Base-by-base conservation (phyloP, 192 early-diverging fungal species). In the Coemansia erecta region DNA sequence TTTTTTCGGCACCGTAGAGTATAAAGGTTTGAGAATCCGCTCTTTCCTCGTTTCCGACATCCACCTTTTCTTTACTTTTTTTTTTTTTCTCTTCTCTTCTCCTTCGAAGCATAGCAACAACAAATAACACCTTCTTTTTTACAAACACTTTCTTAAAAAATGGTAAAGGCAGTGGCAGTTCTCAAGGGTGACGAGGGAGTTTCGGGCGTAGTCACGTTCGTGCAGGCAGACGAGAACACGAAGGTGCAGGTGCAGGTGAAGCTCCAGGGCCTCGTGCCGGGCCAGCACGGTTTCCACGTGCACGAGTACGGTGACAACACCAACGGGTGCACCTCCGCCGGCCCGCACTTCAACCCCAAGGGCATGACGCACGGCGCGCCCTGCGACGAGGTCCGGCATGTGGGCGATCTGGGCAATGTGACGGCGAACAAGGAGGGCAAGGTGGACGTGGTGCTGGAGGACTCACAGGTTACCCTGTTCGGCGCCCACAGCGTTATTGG, bases 391-490 rank as follows among this genome's bases (percentile, higher is more conserved):
- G 56, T 81, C 26, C 89, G 92, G 51, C 94, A 97, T 81, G 85
- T 86, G 24, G 94, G 94, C 62, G 94, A 97, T 75, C 85, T 97
- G 53, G 94, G 94, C 65, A 96, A 96, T 81, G 61, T 96, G 45
- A 64, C 39, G 18, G 87, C 83, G 21, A 66, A 73, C 13, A 65
- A 65, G 12, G 58, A 84, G 51, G 89, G 92, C 44, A 72, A 64
- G 54, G 87, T 83, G 52, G 68, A 68, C 37, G 49, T 83, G 31
- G 77, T 80, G 40, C 64, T 80, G 53, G 53, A 68, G 46, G 92
- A 94, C 68, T 52, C 50, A 14, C 82, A 85, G 60, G 63, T 96
- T 68, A 82, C 84, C 53, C 84, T 94, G 60, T 83, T 85, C 68
- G 94, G 92, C 73, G 68, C 66, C 40, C 79, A 85, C 78, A 85